Evolutionary conservation across 2,329 filamentous ascomycete species (phyloP).

Genomic region (Venturia asperata): DNA sequence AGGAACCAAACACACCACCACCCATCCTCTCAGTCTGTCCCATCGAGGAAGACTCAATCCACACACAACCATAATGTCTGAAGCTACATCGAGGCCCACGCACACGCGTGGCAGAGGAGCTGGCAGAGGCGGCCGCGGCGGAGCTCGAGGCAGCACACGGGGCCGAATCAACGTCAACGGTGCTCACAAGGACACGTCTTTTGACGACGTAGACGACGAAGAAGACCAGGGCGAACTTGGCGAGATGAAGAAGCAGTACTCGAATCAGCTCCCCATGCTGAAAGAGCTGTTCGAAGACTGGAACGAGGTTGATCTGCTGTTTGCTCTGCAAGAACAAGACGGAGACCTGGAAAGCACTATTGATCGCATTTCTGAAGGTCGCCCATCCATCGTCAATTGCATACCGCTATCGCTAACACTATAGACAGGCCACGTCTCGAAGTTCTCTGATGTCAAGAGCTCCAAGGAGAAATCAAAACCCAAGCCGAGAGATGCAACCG

Average conservation of each 20-base stretch:
- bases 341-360: conserved; percentile 67
- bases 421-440: conserved; percentile 62
- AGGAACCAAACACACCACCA: conserved; percentile 11
- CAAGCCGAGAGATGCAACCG: conserved; percentile 59
- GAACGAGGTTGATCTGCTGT: conserved; percentile 91
- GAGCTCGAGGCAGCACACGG: conserved; percentile 46
- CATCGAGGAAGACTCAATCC: conserved; percentile 8
- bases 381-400: conserved; percentile 24
- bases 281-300: conserved; percentile 93
- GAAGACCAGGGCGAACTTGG: conserved; percentile 73
- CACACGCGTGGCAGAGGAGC: conserved; percentile 82
- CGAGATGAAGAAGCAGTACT: conserved; percentile 85
- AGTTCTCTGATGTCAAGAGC: conserved; percentile 80
- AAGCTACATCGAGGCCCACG: conserved; percentile 69
- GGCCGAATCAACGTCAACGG: conserved; percentile 55
- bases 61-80: conserved; percentile 61
- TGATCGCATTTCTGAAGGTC: conserved; percentile 74
- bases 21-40: conserved; percentile 10
- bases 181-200: conserved; percentile 44
- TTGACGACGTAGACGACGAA: conserved; percentile 51
- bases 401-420: conserved; percentile 20
- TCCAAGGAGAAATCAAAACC: conserved; percentile 74
- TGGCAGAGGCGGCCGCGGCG: conserved; percentile 74
- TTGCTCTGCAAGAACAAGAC: conserved; percentile 81
- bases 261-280: conserved; percentile 68